Base-by-base conservation (phyloP, 352 stramenopile species). In the Globisporangium abappressorium region DNA sequence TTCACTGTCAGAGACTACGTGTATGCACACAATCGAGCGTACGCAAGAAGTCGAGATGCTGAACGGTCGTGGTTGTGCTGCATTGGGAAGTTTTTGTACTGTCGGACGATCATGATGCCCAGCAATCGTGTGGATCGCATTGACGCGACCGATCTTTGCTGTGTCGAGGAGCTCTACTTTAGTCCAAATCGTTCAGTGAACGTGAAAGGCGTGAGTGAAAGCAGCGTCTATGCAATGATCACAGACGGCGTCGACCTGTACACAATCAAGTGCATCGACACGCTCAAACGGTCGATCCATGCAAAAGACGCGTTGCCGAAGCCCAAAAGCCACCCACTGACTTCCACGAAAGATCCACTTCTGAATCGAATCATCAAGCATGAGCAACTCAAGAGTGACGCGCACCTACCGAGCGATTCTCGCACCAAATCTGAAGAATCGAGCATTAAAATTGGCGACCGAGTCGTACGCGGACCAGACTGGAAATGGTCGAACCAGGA, bases 401-500 rank as follows among this genome's bases (percentile, higher is more conserved):
- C 53, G n/a, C 34, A 36, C 28, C 33, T 30, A 28, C 70, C 11
- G 11, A 75, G 54, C 53, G 57, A 59, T n/a, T 66, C 20, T 28
- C 22, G 58, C 38, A n/a, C 49, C 9, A 65, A 38, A 18, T 36
- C 62, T 26, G 64, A 70, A 20, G 70, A 65, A 0, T 43, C 33
- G 24, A 55, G 54, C 30, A 85, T 93, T 64, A 69, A 73, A 8
- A 74, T 93, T n/a, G 84, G 84, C 15, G 81, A 91, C 71, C 79
- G 85, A 33, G 84, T 93, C 56, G 63, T 93, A 49, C 79, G 85
- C 57, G 85, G 85, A 0, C 85, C 85, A 53, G 80, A 92, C 51
- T 93, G 85, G 85, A 93, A 93, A 69, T 93, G 85, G 85, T 87
- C 81, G 20, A 84, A 87, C 41, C 85, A 93, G 76, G 85, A 93